Conservation (phyloP, 208 protist species). For the Trypanosomatidae sp. region DNA sequence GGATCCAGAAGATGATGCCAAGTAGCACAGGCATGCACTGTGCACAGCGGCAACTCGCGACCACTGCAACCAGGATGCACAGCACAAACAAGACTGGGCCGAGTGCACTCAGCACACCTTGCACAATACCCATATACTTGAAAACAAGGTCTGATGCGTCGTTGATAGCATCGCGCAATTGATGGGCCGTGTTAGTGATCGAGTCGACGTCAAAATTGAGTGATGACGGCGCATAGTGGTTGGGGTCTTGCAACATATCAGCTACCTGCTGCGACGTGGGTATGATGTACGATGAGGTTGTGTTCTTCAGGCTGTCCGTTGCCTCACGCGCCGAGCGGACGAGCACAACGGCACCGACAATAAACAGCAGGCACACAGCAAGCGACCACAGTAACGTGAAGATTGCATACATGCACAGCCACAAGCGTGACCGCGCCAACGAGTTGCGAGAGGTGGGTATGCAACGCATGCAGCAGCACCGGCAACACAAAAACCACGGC, state of each 20-base stretch:
- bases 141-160: constrained; percentile 24
- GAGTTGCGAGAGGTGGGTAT: constrained; percentile 7
- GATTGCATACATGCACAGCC: constrained; percentile 58
- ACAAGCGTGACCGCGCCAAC: constrained; percentile 15
- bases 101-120: constrained; percentile 36
- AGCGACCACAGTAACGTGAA: constrained; percentile 28
- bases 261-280: constrained; percentile 16
- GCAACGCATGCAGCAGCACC: constrained; percentile 23
- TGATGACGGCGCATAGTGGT: constrained; percentile 5
- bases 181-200: constrained; percentile 18
- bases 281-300: constrained; percentile 29
- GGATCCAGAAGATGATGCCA: constrained; percentile 45
- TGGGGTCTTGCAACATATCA: constrained; percentile 20
- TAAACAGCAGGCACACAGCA: constrained; percentile 36
- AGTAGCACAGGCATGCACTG: constrained; percentile 18
- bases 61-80: constrained; percentile 31
- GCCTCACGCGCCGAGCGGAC: constrained; percentile 9
- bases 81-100: constrained; percentile 34
- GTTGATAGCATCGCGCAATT: constrained; percentile 13
- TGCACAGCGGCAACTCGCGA: constrained; percentile 30
- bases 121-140: constrained; percentile 42
- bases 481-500: constrained; percentile 36
- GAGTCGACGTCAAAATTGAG: constrained; percentile 12
- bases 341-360: constrained; percentile 31
- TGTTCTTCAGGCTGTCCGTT: constrained; percentile 14